Evolutionary conservation across 1,284 basidiomycete species (phyloP), one percentile per base, ranked within the genome.

Genomic region (Hemileccinum hortonii): DNA sequence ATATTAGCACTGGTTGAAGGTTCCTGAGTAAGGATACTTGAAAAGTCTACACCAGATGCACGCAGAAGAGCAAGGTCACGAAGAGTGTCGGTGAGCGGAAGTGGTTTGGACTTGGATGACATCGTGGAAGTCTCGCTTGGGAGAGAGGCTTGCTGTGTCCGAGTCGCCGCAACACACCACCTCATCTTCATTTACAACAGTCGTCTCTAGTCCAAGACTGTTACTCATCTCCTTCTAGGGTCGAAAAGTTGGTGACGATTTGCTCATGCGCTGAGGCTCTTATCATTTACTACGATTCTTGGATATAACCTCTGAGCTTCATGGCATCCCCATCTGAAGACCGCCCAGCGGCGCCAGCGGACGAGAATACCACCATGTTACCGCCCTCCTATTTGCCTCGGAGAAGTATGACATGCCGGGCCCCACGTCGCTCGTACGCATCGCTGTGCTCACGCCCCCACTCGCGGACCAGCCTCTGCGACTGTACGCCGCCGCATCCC

Each of bases 21-120:
- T 6, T 61, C 36, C 24, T 58, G 39, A 24, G 73, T 62, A 29
- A 82, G 58, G 29, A 81, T 58, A 16, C 65, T 63, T 18, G 77
- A 70, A 16, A 87, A 60, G 60, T 87, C 79, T 32, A 82, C 55
- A 42, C 79, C 80, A 7, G 82, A 82, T 21, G 81, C 80, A 38
- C 84, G 80, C 21, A 90, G 70, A 29, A 87, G 69, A 3, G 87
- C 86, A 29, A 90, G 79, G 67, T 90, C 88, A n/a, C 79, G 82
- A 38, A 90, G 74, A 4, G 81, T 83, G 54, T 81, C 76, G 52
- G 75, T 69, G 41, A 89, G 73, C 8, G 83, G 73, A 24, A 90
- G 73, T 11, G 82, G 77, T 58, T 81, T 81, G 26, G 71, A 41
- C 57, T 75, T 79, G 21, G 69, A 52, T 22, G 70, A 53, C 72